Conservation (phyloP, 2,329 filamentous ascomycete genomes). For the Sordariomycetes sp. region DNA sequence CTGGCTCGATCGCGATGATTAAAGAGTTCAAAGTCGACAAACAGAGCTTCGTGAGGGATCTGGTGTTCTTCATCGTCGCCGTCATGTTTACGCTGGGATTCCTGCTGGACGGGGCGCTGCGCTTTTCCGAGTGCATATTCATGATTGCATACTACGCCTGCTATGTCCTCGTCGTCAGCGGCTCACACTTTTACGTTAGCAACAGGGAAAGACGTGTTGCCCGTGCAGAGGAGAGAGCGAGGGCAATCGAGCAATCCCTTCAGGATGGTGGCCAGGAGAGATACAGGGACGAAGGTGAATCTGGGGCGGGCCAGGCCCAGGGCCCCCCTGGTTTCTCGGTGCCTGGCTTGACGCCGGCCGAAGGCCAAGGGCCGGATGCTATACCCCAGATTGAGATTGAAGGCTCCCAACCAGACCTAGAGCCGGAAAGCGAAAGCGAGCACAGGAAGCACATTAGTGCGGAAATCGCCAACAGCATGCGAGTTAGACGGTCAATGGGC, state of each 20-base stretch:
- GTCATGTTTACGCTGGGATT: slow-evolving; percentile 80
- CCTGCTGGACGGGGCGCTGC: slow-evolving; percentile 69
- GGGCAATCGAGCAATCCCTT: not conserved
- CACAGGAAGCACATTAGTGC: slow-evolving; percentile 57
- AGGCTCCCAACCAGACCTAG: slow-evolving; percentile 18
- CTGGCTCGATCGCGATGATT: slow-evolving; percentile 95
- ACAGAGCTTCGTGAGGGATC: slow-evolving; percentile 82
- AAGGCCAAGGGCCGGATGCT: not conserved
- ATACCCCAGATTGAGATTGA: slow-evolving; percentile 27
- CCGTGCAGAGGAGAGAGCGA: not conserved
- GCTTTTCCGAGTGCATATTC: slow-evolving; percentile 74
- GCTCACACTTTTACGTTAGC: not conserved
- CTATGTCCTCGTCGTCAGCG: slow-evolving; percentile 48
- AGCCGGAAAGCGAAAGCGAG: slow-evolving; percentile 30
- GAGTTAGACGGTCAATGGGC: slow-evolving; percentile 56
- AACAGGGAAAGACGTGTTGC: not conserved
- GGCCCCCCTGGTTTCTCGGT: slow-evolving; percentile 3
- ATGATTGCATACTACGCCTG: slow-evolving; percentile 91
- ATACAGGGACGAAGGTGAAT: slow-evolving; percentile 1
- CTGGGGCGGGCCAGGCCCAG: not conserved
- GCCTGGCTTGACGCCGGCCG: slow-evolving; percentile 8
- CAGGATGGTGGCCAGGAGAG: not conserved
- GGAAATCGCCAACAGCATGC: slow-evolving; percentile 88
- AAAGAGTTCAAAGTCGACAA: slow-evolving; percentile 84
- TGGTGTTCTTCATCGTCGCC: slow-evolving; percentile 81